Conservation (phyloP, 805 yeast species). For the Candida boidinii region DNA sequence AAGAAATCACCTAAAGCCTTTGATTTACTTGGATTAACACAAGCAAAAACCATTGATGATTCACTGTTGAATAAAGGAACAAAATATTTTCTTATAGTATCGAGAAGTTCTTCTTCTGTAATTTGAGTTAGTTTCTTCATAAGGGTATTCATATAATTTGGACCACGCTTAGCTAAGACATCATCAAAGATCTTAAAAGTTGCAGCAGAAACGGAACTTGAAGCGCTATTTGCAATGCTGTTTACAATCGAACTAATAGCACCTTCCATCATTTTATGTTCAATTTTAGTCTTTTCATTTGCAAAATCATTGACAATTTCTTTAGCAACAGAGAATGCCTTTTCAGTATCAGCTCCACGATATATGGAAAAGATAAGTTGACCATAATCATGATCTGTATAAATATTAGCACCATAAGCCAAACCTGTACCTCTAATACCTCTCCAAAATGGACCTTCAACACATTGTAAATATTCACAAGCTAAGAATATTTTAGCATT, state of each 20-base stretch:
- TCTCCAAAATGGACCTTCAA: constrained; percentile 96
- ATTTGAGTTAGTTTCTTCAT: constrained; percentile 45
- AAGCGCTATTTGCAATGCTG: constrained; percentile 57
- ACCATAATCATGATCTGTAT: constrained; percentile 56
- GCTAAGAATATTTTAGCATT: constrained; percentile 64
- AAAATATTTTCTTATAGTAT: constrained; percentile 49
- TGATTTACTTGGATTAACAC: constrained; percentile 63
- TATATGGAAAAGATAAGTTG: constrained; percentile 59
- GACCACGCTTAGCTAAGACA: constrained; percentile 62
- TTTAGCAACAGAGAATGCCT: constrained; percentile 52
- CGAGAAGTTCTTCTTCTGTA: constrained; percentile 42
- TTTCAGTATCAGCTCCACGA: constrained; percentile 75
- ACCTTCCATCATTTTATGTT: constrained; percentile 53
- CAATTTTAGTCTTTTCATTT: constrained; percentile 45
- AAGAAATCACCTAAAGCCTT: constrained; percentile 41
- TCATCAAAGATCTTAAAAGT: constrained; percentile 56
- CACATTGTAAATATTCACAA: constrained; percentile 68
- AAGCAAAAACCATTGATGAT: constrained; percentile 53
- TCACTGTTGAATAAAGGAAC: constrained; percentile 52
- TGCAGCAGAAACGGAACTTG: constrained; percentile 61
- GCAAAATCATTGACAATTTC: constrained; percentile 56
- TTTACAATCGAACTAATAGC: constrained; percentile 73
- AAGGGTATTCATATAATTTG: constrained; percentile 46
- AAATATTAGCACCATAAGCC: constrained; percentile 78
- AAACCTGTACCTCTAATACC: constrained; percentile 92